phyloP scores from a whole-genome alignment of 2,329 filamentous ascomycete species.

The Ascochyta rabiei region DNA sequence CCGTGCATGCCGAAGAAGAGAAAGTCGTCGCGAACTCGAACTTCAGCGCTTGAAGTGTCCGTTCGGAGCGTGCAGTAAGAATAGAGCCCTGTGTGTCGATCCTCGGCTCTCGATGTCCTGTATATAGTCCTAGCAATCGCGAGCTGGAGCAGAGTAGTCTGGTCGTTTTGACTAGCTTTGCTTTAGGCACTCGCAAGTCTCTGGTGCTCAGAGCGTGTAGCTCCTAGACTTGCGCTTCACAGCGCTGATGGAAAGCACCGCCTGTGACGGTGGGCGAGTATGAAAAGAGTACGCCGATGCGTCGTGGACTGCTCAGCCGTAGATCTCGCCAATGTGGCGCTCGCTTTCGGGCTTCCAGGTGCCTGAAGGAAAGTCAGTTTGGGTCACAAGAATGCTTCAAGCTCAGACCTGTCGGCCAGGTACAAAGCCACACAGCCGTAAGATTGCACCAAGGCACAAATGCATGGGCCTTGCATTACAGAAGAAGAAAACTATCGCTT shows the following conservation, averaged over 20 bases:
- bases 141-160: background rate
- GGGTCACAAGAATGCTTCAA: background rate
- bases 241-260: background rate
- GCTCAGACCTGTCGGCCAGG: conserved; percentile 1
- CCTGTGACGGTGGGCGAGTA: background rate
- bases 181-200: background rate
- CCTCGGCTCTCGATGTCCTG: conserved; percentile 6
- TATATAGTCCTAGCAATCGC: background rate
- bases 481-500: conserved; percentile 37
- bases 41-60: conserved; percentile 44
- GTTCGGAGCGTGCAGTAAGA: conserved; percentile 12
- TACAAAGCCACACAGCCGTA: conserved; percentile 1
- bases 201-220: background rate
- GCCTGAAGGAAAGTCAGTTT: conserved; percentile 38
- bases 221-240: background rate
- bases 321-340: conserved; percentile 45
- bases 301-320: conserved; percentile 24
- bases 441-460: background rate
- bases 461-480: background rate
- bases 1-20: conserved; percentile 6
- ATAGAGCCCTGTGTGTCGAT: conserved; percentile 4
- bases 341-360: conserved; percentile 46
- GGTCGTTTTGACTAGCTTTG: background rate
- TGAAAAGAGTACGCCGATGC: background rate
- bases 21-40: conserved; percentile 14